Evolutionary conservation across 2,329 filamentous ascomycete species (phyloP).

Genomic region (Paraphoma sp.): DNA sequence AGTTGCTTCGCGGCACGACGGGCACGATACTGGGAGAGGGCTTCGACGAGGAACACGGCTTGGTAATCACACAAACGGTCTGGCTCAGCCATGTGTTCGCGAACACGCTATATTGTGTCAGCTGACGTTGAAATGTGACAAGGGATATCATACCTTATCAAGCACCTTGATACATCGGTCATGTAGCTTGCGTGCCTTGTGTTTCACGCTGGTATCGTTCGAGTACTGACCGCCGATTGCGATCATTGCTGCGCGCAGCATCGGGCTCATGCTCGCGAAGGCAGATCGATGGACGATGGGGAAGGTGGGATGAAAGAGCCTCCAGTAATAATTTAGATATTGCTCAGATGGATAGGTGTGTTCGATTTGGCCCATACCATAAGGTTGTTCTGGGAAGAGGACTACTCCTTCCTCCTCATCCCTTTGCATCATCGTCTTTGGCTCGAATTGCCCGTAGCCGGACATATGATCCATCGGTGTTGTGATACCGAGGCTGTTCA

Average conservation of each 20-base stretch:
- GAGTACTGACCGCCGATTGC: conserved; percentile 52
- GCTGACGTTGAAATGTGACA: neutral
- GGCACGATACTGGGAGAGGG: conserved; percentile 51
- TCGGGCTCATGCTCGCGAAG: conserved; percentile 41
- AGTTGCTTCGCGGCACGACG: conserved; percentile 46
- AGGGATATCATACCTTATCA: conserved; percentile 31
- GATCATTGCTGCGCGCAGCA: conserved; percentile 54
- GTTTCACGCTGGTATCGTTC: conserved; percentile 40
- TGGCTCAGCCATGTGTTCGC: conserved; percentile 28
- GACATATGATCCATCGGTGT: conserved; percentile 29
- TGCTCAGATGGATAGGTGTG: conserved; percentile 44
- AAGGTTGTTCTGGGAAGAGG: conserved; percentile 45
- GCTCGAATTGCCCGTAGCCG: conserved; percentile 33
- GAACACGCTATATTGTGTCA: conserved; percentile 35
- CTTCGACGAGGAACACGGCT: conserved; percentile 52
- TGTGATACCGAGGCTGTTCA: conserved; percentile 28
- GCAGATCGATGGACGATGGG: conserved; percentile 53
- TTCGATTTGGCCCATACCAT: conserved; percentile 46
- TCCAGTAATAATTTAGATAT: conserved; percentile 55
- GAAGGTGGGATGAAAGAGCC: conserved; percentile 53
- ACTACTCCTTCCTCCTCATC: conserved; percentile 45
- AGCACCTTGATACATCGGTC: conserved; percentile 52
- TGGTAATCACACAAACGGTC: conserved; percentile 52
- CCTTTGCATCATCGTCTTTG: conserved; percentile 42
- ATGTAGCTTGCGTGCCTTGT: conserved; percentile 49